Evolutionary conservation across 2,329 filamentous ascomycete species (phyloP).

Genomic region (Coniochaeta sp.): DNA sequence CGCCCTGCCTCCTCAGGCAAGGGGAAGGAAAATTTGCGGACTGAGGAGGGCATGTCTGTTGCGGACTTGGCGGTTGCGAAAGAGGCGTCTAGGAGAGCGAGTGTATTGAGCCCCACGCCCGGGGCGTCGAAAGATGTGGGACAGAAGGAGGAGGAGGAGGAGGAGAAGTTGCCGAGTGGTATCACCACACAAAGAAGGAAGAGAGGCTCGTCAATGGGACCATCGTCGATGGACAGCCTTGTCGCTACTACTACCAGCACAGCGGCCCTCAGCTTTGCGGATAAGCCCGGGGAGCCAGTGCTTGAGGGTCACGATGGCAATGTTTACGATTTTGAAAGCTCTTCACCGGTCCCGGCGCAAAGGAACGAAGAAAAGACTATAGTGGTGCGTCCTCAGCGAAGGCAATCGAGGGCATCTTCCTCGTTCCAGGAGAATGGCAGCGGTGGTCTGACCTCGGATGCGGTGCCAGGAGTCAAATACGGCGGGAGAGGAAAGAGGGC

Average conservation of each 20-base stretch:
- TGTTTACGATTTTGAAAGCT: slow-evolving; percentile 47
- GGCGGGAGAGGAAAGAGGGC: slow-evolving; percentile 25
- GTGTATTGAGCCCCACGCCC: background rate
- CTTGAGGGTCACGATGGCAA: slow-evolving; percentile 22
- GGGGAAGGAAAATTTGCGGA: background rate
- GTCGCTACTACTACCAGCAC: background rate
- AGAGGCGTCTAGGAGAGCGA: background rate
- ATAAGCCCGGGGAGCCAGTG: background rate
- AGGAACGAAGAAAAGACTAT: slow-evolving; percentile 16
- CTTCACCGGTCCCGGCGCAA: slow-evolving; percentile 30
- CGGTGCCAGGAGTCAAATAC: background rate
- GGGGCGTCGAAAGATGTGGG: background rate
- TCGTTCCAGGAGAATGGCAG: slow-evolving; percentile 7
- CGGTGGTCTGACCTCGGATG: slow-evolving; percentile 1
- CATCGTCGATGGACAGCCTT: background rate
- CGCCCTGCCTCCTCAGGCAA: background rate
- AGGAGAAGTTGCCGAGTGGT: background rate
- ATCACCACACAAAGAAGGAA: background rate
- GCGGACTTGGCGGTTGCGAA: background rate
- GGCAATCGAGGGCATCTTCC: slow-evolving; percentile 2
- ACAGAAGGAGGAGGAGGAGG: background rate
- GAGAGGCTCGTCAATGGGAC: background rate
- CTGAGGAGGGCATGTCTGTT: background rate
- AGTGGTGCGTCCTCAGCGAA: slow-evolving; percentile 13
- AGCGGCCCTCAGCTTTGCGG: background rate